A percentile compares a stretch with the other conserved stretches of the same genome.
phyloP scores from a whole-genome alignment of 345 rosid species.

The Hevea brasiliensis region DNA sequence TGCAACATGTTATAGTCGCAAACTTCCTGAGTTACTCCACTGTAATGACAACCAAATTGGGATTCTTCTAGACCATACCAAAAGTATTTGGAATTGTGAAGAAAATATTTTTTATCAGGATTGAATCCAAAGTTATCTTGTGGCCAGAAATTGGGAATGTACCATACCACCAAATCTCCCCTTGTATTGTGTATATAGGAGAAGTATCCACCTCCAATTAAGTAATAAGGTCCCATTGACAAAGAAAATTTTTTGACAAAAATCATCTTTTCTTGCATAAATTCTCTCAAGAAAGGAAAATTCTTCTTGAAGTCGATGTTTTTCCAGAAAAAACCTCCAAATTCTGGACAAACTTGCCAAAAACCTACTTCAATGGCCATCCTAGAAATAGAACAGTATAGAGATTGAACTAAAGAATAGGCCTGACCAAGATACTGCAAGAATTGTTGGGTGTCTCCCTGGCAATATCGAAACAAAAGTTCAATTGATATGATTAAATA shows the following conservation, averaged over 20 bases:
- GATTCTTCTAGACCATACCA: background rate
- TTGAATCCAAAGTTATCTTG: too few species aligned
- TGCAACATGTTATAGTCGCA: background rate
- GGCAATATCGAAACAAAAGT: background rate
- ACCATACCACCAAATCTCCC: background rate
- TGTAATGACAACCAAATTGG: background rate
- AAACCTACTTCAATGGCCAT: conserved; percentile 1
- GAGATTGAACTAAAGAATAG: background rate
- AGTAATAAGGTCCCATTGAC: conserved; percentile 1
- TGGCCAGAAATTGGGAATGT: too few species aligned
- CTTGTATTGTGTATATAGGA: background rate
- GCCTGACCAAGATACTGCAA: background rate
- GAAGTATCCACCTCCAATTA: conserved; percentile 1
- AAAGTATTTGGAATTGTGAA: background rate
- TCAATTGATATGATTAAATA: background rate
- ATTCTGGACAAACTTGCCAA: conserved; percentile 2
- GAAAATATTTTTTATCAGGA: too few species aligned
- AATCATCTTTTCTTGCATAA: background rate
- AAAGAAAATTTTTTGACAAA: background rate
- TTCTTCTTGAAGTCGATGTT: background rate
- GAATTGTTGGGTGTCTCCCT: background rate
- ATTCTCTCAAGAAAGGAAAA: background rate
- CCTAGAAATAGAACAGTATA: background rate
- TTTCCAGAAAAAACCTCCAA: background rate
- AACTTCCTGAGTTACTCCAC: background rate